A percentile compares a stretch with the other conserved stretches of the same genome.
These are phyloP conservation scores for Nicotiana obtusifolia DNA, from an alignment of 257 asterid genomes.

Conservation along the genomic window DNA sequence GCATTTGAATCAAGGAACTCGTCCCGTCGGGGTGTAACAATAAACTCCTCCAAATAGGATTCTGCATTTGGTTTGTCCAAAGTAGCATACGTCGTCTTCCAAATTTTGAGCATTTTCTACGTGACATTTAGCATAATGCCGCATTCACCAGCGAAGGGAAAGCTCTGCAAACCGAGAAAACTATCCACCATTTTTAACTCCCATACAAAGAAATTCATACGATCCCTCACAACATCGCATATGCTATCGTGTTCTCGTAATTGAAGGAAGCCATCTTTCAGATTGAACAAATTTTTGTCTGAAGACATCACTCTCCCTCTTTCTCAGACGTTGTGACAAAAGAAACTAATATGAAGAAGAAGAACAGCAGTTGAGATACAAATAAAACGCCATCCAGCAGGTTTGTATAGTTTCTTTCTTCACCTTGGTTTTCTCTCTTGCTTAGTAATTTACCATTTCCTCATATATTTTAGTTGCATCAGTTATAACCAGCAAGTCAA, in stretches of 20 bases:
- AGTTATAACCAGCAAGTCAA: neutral
- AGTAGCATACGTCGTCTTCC: neutral
- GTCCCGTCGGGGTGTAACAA: too few relatives aligned
- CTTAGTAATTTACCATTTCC: neutral
- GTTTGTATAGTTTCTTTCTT: neutral
- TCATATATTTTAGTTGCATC: neutral
- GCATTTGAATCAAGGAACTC: too few relatives aligned
- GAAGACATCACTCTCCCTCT: neutral
- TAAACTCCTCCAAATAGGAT: too few relatives aligned
- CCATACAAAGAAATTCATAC: neutral
- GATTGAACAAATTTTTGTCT: neutral
- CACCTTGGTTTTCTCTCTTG: neutral
- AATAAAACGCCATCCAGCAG: neutral
- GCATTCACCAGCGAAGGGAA: neutral
- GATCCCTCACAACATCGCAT: neutral
- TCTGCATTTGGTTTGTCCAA: too few relatives aligned
- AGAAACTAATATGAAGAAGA: neutral
- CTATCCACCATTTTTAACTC: neutral
- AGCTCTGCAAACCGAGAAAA: neutral
- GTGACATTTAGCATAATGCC: neutral
- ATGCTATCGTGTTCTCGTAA: accelerated
- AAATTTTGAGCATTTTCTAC: neutral
- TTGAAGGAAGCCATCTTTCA: neutral
- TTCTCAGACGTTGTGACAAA: neutral
- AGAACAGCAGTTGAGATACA: too few relatives aligned